Base-by-base conservation (phyloP, 2,329 filamentous ascomycete genomes). In the Claviceps arundinis region DNA sequence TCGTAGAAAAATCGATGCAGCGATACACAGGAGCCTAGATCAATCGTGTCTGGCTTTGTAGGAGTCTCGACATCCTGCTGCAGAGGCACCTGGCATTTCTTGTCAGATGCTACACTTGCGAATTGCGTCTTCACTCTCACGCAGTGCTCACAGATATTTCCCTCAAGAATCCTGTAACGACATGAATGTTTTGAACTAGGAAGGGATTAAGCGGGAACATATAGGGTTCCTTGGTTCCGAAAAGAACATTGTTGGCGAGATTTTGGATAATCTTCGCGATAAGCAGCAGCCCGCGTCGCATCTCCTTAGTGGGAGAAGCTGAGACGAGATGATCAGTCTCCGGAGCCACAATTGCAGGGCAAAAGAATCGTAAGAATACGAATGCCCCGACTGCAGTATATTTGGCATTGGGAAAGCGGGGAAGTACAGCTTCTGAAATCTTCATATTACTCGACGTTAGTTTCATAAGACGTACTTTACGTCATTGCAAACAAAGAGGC, bases 181-280 rank as follows among this genome's bases (percentile, higher is more conserved):
- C 70, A 61, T 82, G 84, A 50, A 86, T 85, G 57, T 86, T 83
- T 56, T 82, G 73, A 0, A 81, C 80, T 22, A 86, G 65, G 55
- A 86, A 86, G 53, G 83, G 76, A 60, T 86, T 85, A 22, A 86
- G 67, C 1, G 82, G 80, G 55, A 80, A 83, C 83, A 86, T 86
- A 60, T 84, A 86, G 3, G 81, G 79, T 61, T 86, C 82, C 63
- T 86, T 86, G 37, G 81, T 80, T 4, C 83, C 82, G 57, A 86
- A 86, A 1, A 85, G 70, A 30, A 85, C 82, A 53, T 86, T 86
- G 59, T 86, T 86, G 38, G 82, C 83, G 38, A 86, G 69, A 59
- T 85, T 85, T 58, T 86, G 83, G 22, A 86, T 77, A 53, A 86
- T 78, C 61, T 86, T 86, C 48, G 83, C 82, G 57, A 86, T 85